These are phyloP conservation scores for Bruguiera gymnorhiza DNA, from an alignment of 345 rosid genomes.

Conservation along the genomic window DNA sequence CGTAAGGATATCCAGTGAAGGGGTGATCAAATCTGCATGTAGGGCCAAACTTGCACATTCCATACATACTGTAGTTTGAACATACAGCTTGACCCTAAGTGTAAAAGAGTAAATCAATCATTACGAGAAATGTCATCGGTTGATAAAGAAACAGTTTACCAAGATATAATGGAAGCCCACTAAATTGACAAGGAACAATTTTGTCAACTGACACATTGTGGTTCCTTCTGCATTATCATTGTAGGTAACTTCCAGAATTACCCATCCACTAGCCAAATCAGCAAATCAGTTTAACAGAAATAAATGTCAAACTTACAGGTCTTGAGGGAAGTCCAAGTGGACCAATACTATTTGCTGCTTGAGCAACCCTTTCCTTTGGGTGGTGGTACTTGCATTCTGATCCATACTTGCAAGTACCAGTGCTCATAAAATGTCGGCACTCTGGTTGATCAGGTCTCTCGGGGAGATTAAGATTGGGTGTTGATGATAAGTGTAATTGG, in stretches of 20 bases:
- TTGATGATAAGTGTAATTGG: slow-evolving; percentile 37
- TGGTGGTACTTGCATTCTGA: slow-evolving; percentile 79
- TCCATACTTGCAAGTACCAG: slow-evolving; percentile 76
- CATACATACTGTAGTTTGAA: slow-evolving; percentile 54
- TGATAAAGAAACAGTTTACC: neutral
- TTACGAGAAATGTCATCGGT: neutral
- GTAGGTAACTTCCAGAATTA: neutral
- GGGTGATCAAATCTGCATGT: slow-evolving; percentile 76
- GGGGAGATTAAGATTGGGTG: slow-evolving; percentile 37
- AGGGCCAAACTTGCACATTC: slow-evolving; percentile 68
- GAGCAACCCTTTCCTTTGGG: slow-evolving; percentile 66
- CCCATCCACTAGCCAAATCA: neutral
- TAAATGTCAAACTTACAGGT: slow-evolving; percentile 50
- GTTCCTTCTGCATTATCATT: neutral
- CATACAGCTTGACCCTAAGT: slow-evolving; percentile 70
- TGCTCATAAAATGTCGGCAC: slow-evolving; percentile 69
- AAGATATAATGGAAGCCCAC: neutral
- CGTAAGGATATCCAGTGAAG: slow-evolving; percentile 39
- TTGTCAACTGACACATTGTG: neutral
- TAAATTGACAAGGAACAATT: neutral
- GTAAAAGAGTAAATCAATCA: slow-evolving; percentile 10
- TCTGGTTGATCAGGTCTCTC: slow-evolving; percentile 72
- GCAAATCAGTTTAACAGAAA: neutral
- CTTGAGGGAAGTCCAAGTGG: slow-evolving; percentile 56
- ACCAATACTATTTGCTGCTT: slow-evolving; percentile 31